Evolutionary conservation across 805 yeast species (phyloP).

Genomic region (Yamadazyma phyllophila): DNA sequence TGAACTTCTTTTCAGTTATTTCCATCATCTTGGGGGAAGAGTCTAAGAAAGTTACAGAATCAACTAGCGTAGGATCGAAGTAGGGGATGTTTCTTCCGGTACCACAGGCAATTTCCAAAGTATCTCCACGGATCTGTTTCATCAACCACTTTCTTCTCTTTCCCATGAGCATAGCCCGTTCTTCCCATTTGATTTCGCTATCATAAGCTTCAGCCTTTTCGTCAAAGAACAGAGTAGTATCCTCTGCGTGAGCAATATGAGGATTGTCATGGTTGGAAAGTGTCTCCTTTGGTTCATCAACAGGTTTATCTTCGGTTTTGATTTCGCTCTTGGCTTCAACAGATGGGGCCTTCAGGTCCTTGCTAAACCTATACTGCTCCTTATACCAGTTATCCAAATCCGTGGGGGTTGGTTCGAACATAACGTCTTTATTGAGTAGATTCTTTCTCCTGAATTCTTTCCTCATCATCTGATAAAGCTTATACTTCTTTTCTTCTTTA

Average conservation of each 20-base stretch:
- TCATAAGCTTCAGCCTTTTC: slow-evolving; percentile 79
- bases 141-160: slow-evolving; percentile 74
- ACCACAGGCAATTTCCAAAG: slow-evolving; percentile 91
- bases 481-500: slow-evolving; percentile 58
- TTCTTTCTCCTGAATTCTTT: slow-evolving; percentile 42
- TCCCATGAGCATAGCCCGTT: slow-evolving; percentile 56
- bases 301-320: background rate
- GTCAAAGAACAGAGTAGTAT: slow-evolving; percentile 80
- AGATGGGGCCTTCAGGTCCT: slow-evolving; percentile 23
- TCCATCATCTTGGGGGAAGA: slow-evolving; percentile 85
- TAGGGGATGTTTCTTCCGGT: slow-evolving; percentile 91
- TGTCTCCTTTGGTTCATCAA: slow-evolving; percentile 13
- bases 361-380: slow-evolving; percentile 27
- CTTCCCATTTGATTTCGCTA: slow-evolving; percentile 73
- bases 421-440: slow-evolving; percentile 28
- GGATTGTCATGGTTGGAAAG: slow-evolving; percentile 40
- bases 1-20: slow-evolving; percentile 70
- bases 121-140: slow-evolving; percentile 81
- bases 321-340: slow-evolving; percentile 8
- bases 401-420: slow-evolving; percentile 42
- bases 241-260: slow-evolving; percentile 63
- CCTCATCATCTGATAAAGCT: slow-evolving; percentile 56
- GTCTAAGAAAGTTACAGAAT: slow-evolving; percentile 82
- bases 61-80: slow-evolving; percentile 55
- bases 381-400: slow-evolving; percentile 43